Percentiles rank a stretch among this genome's conserved stretches.
Evolutionary conservation across 1,284 basidiomycete genomes (phyloP).

Genomic region (Leccinum subrobustum): DNA sequence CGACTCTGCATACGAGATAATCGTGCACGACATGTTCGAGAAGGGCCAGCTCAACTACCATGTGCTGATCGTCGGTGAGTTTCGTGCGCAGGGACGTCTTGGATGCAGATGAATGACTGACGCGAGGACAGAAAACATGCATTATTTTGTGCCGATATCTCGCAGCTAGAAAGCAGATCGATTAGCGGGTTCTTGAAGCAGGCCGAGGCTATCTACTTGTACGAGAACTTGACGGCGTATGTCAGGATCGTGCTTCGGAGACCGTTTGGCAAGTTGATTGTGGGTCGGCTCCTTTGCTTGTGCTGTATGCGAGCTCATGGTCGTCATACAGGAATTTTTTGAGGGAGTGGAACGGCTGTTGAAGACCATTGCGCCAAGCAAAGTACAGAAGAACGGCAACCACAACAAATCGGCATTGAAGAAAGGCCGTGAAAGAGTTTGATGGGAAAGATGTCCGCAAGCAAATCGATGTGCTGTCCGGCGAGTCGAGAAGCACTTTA

Average conservation of each 20-base stretch:
- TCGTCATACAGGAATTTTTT: slow-evolving; percentile 78
- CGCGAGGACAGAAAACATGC: slow-evolving; percentile 83
- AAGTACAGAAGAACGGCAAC: slow-evolving; percentile 74
- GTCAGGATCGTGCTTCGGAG: slow-evolving; percentile 85
- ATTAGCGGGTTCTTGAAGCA: slow-evolving; percentile 68
- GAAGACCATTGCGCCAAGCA: slow-evolving; percentile 76
- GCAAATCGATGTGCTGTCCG: slow-evolving; percentile 82
- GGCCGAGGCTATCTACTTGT: slow-evolving; percentile 77
- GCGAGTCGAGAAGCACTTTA: slow-evolving; percentile 95
- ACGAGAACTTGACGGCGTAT: slow-evolving; percentile 85
- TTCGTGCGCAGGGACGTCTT: not conserved
- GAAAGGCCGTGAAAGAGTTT: slow-evolving; percentile 82
- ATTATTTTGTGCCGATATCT: slow-evolving; percentile 85
- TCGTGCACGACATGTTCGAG: slow-evolving; percentile 89
- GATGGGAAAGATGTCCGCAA: slow-evolving; percentile 88
- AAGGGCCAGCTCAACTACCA: slow-evolving; percentile 97
- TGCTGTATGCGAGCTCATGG: slow-evolving; percentile 9
- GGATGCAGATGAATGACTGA: slow-evolving; percentile 2
- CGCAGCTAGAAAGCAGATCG: slow-evolving; percentile 66
- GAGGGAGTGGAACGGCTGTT: slow-evolving; percentile 88
- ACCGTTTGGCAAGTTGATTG: slow-evolving; percentile 86
- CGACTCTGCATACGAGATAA: slow-evolving; percentile 83
- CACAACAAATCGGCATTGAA: slow-evolving; percentile 81
- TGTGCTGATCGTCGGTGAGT: slow-evolving; percentile 89
- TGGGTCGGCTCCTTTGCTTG: slow-evolving; percentile 40